These are phyloP conservation scores for Lachnellula arida DNA, from an alignment of 2,329 filamentous ascomycete species.

Conservation along the genomic window DNA sequence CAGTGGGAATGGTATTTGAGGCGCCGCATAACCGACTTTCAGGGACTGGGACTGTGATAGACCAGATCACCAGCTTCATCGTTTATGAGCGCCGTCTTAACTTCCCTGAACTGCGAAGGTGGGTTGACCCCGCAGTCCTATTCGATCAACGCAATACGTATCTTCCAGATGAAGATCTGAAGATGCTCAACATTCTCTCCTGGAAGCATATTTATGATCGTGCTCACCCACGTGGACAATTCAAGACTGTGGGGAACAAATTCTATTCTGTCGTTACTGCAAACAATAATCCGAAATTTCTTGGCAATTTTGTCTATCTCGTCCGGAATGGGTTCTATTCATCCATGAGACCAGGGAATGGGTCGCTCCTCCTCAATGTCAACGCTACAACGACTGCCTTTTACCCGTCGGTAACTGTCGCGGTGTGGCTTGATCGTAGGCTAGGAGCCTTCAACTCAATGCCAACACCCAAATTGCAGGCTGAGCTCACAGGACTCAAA, in stretches of 20 bases:
- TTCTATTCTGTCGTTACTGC: conserved; percentile 4
- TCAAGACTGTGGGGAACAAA: conserved; percentile 2
- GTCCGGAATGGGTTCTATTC: conserved; percentile 9
- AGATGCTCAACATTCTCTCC: conserved; percentile 10
- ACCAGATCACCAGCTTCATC: background rate
- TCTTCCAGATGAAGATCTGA: background rate
- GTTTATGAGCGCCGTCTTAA: background rate
- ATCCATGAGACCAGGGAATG: conserved; percentile 12
- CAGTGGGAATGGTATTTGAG: too few relatives aligned
- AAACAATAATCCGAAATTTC: too few relatives aligned
- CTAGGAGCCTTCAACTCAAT: background rate
- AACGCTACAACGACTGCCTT: conserved; percentile 14
- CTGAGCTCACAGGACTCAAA: background rate
- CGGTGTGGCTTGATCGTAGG: conserved; percentile 7
- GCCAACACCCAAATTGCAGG: background rate
- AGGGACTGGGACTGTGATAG: too few relatives aligned
- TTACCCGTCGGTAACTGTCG: conserved; percentile 1
- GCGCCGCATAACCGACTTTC: too few relatives aligned
- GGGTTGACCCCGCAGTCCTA: background rate
- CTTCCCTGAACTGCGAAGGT: background rate
- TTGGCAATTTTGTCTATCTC: background rate
- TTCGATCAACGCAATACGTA: too few relatives aligned
- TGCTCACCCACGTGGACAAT: background rate
- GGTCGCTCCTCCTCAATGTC: conserved; percentile 12
- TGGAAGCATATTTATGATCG: conserved; percentile 6